These are phyloP conservation scores for Rhizopus sp. DNA, from an alignment of 371 early-diverging fungal species.

Conservation along the genomic window DNA sequence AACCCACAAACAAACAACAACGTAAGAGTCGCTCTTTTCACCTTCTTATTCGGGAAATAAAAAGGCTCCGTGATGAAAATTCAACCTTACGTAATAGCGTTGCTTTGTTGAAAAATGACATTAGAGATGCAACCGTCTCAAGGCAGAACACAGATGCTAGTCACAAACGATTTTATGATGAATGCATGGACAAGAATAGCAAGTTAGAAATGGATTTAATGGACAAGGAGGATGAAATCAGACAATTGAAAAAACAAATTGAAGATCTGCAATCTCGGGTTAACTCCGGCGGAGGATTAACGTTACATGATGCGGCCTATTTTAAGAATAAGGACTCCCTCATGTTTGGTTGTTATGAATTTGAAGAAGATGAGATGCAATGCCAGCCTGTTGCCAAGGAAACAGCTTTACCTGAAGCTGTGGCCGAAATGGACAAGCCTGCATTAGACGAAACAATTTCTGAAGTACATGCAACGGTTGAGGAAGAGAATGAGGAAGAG, in stretches of 20 bases:
- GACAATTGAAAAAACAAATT: conserved; percentile 28
- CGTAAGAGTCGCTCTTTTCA: conserved; percentile 27
- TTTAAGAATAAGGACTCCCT: conserved; percentile 10
- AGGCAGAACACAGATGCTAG: conserved; percentile 40
- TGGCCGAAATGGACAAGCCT: conserved; percentile 7
- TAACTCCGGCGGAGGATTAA: not conserved
- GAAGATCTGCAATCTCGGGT: conserved; percentile 20
- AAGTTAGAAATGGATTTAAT: conserved; percentile 33
- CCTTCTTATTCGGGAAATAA: conserved; percentile 40
- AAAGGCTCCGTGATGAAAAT: conserved; percentile 46
- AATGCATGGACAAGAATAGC: conserved; percentile 28
- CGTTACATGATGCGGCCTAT: conserved; percentile 17
- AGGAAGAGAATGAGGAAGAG: conserved; percentile 28
- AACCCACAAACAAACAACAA: not conserved
- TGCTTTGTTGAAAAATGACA: conserved; percentile 37
- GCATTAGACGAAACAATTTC: conserved; percentile 1
- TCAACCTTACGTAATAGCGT: conserved; percentile 31
- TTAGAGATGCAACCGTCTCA: conserved; percentile 35
- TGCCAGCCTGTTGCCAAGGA: conserved; percentile 17
- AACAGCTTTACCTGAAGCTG: conserved; percentile 16
- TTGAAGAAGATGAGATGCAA: conserved; percentile 12
- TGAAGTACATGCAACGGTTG: not conserved
- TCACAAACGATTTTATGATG: conserved; percentile 37
- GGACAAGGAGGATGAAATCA: conserved; percentile 35
- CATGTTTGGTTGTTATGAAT: conserved; percentile 18